phyloP scores from a whole-genome alignment of 2,329 filamentous ascomycete species.

The Thelonectria rubi region DNA sequence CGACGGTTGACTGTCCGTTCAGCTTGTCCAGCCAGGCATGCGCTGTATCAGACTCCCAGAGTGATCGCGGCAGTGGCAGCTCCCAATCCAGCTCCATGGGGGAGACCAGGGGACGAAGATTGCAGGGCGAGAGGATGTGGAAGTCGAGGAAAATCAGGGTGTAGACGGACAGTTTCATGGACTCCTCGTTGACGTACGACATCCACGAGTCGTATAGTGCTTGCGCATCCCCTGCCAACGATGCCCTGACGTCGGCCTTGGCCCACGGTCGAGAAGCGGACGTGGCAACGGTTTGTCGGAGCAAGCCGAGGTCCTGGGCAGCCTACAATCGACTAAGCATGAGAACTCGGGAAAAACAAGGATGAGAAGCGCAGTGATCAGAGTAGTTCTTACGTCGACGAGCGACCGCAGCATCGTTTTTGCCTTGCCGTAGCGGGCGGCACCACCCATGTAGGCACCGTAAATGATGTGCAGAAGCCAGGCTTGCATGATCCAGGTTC shows the following conservation, averaged over 20 bases:
- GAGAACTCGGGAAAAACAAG: background rate
- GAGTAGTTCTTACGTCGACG: constrained; percentile 38
- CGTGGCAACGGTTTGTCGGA: constrained; percentile 38
- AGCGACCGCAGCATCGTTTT: constrained; percentile 42
- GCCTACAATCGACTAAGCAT: constrained; percentile 22
- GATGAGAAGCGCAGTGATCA: background rate
- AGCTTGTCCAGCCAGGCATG: constrained; percentile 40
- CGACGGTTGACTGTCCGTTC: constrained; percentile 30
- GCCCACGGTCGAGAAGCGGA: constrained; percentile 25
- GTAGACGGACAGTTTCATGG: constrained; percentile 44
- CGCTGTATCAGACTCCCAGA: constrained; percentile 46
- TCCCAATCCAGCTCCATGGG: constrained; percentile 48
- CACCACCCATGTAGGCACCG: constrained; percentile 42
- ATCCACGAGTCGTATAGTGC: constrained; percentile 37
- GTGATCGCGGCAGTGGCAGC: constrained; percentile 39
- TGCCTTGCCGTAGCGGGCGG: constrained; percentile 37
- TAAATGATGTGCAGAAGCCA: constrained; percentile 45
- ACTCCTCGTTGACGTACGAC: constrained; percentile 42
- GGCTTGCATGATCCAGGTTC: constrained; percentile 42
- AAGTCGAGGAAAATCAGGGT: constrained; percentile 44
- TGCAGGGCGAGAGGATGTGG: constrained; percentile 44
- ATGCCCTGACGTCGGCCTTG: background rate
- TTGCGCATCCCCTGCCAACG: constrained; percentile 20
- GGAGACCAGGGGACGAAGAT: constrained; percentile 42
- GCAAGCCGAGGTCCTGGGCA: constrained; percentile 40